A percentile compares a stretch with the other conserved stretches of the same genome.
Conservation (phyloP, 352 stramenopile genomes). For the Phytophthora idaei region DNA sequence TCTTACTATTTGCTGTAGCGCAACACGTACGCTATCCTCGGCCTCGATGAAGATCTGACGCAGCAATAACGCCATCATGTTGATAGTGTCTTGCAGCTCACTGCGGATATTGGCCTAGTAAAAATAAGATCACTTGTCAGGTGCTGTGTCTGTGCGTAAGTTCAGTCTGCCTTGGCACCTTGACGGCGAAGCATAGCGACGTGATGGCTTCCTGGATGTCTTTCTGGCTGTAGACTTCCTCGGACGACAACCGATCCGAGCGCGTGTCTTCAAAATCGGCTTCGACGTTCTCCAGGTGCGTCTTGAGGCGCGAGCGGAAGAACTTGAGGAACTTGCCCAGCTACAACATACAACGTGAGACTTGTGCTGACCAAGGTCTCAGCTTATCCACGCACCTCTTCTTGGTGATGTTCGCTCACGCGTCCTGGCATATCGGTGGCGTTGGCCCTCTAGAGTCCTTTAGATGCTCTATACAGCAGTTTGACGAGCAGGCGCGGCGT, state of each 20-base stretch:
- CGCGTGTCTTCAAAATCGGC: slow-evolving; percentile 87
- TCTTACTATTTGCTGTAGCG: not conserved
- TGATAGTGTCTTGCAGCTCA: slow-evolving; percentile 85
- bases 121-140: not conserved
- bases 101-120: slow-evolving; percentile 70
- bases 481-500: slow-evolving; percentile 16
- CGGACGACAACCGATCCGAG: slow-evolving; percentile 77
- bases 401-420: slow-evolving; percentile 62
- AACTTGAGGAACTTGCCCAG: slow-evolving; percentile 88
- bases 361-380: not conserved
- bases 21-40: slow-evolving; percentile 57
- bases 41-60: slow-evolving; percentile 80
- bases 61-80: slow-evolving; percentile 87
- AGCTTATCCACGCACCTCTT: slow-evolving; percentile 49
- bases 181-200: slow-evolving; percentile 82
- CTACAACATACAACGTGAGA: slow-evolving; percentile 34
- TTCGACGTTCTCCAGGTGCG: slow-evolving; percentile 82
- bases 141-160: not conserved
- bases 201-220: slow-evolving; percentile 77
- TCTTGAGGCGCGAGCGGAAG: slow-evolving; percentile 77
- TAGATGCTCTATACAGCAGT: not conserved
- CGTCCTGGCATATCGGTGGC: slow-evolving; percentile 25
- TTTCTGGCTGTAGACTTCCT: slow-evolving; percentile 87
- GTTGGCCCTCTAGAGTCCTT: not conserved
- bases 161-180: slow-evolving; percentile 37